These are phyloP conservation scores for Hirsutella thompsonii DNA, from an alignment of 2,329 filamentous ascomycete genomes.

Conservation along the genomic window DNA sequence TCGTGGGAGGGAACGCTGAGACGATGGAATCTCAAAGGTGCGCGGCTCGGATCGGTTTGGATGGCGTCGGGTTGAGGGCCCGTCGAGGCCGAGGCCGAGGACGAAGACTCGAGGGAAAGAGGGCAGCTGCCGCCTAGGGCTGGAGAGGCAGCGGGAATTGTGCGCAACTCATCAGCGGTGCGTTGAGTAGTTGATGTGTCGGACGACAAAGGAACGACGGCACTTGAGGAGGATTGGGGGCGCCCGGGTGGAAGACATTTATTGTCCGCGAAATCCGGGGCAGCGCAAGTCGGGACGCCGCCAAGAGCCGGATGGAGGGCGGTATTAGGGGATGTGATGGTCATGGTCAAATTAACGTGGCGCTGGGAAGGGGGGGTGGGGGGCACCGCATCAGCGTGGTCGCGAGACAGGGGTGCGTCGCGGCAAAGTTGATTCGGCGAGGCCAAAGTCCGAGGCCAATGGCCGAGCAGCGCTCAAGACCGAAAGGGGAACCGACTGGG, in stretches of 20 bases:
- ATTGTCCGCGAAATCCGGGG: slow-evolving; percentile 3
- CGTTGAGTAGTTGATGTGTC: slow-evolving; percentile 9
- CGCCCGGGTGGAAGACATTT: slow-evolving; percentile 7
- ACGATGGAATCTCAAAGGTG: slow-evolving; percentile 15
- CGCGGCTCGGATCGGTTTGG: background rate
- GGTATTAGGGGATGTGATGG: slow-evolving; percentile 27
- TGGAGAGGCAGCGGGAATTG: slow-evolving; percentile 11
- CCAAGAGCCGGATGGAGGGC: slow-evolving; percentile 39
- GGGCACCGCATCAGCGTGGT: background rate
- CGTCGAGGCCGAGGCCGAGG: background rate
- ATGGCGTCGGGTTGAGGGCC: background rate
- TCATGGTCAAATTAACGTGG: slow-evolving; percentile 17
- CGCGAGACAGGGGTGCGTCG: slow-evolving; percentile 3
- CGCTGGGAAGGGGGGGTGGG: background rate
- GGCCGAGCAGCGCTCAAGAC: slow-evolving; percentile 9
- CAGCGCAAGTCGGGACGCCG: slow-evolving; percentile 13
- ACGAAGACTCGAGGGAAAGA: background rate
- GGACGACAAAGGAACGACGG: background rate
- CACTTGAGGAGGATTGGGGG: slow-evolving; percentile 7
- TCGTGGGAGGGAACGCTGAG: slow-evolving; percentile 47
- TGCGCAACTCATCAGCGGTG: slow-evolving; percentile 7
- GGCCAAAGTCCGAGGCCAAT: slow-evolving; percentile 12
- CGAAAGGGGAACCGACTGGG: slow-evolving; percentile 7
- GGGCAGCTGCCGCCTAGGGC: slow-evolving; percentile 13
- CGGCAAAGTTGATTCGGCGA: background rate